Percentiles rank a stretch among this genome's conserved stretches.
These are phyloP conservation scores for Eutypa lata DNA, from an alignment of 2,329 filamentous ascomycete species.

Conservation along the genomic window DNA sequence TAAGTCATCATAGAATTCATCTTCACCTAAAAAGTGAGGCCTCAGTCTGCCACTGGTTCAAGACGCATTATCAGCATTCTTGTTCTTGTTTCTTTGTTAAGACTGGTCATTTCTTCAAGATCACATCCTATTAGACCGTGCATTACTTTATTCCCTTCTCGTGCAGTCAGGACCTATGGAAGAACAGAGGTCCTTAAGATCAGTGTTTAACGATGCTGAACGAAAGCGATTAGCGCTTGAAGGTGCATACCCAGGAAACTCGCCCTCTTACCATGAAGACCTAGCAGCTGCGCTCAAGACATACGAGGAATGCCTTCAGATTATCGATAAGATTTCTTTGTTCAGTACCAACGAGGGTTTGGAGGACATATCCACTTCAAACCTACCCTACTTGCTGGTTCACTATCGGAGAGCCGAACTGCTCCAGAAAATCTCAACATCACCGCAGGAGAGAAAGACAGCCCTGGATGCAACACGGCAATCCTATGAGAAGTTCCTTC, in stretches of 20 bases:
- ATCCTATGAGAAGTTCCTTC: conserved; percentile 76
- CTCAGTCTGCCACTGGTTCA: conserved; percentile 8
- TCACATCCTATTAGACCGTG: background rate
- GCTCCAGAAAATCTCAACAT: conserved; percentile 61
- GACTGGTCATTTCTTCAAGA: too few species aligned
- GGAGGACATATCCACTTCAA: conserved; percentile 82
- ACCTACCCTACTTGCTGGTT: conserved; percentile 81
- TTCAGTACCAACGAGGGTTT: conserved; percentile 89
- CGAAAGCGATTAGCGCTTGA: conserved; percentile 56
- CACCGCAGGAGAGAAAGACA: conserved; percentile 54
- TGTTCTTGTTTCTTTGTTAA: background rate
- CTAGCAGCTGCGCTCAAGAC: conserved; percentile 64
- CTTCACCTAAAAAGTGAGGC: too few species aligned
- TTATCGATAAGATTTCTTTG: conserved; percentile 68
- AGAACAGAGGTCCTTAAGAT: conserved; percentile 48
- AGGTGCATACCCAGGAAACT: conserved; percentile 60
- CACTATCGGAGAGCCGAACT: conserved; percentile 79
- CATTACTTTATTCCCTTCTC: background rate
- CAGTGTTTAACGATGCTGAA: conserved; percentile 49
- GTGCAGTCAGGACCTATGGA: conserved; percentile 25
- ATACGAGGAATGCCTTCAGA: conserved; percentile 70
- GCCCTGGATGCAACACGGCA: conserved; percentile 62
- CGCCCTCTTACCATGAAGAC: conserved; percentile 63
- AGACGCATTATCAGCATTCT: conserved; percentile 5
- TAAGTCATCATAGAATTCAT: background rate